phyloP scores from a whole-genome alignment of 1,284 basidiomycete genomes.

The Leucoagaricus sp. region DNA sequence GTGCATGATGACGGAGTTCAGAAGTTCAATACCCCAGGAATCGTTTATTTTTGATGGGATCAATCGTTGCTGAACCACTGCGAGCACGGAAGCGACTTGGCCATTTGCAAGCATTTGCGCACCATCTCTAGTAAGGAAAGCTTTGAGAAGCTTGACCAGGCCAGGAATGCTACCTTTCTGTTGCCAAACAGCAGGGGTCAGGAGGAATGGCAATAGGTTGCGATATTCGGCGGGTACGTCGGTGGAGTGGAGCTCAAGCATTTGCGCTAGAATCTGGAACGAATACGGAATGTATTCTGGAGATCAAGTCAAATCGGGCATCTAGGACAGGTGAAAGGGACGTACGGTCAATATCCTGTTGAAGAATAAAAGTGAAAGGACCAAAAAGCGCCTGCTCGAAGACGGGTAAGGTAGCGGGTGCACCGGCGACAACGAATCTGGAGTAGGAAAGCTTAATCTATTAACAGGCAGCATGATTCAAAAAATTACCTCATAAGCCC shows the following conservation, averaged over 20 bases:
- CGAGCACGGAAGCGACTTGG: slow-evolving; percentile 82
- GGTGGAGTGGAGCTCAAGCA: slow-evolving; percentile 81
- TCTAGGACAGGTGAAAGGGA: slow-evolving; percentile 16
- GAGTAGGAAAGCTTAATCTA: neutral
- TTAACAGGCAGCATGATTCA: slow-evolving; percentile 12
- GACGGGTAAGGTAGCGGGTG: slow-evolving; percentile 61
- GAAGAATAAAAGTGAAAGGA: slow-evolving; percentile 87
- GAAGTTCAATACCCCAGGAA: slow-evolving; percentile 86
- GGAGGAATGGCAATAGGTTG: slow-evolving; percentile 78
- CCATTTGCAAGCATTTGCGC: slow-evolving; percentile 69
- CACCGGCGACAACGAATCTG: slow-evolving; percentile 81
- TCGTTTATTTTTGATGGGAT: slow-evolving; percentile 91
- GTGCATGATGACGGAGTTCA: slow-evolving; percentile 77
- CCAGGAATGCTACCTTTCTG: slow-evolving; percentile 96
- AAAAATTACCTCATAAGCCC: slow-evolving; percentile 76
- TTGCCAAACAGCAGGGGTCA: slow-evolving; percentile 90
- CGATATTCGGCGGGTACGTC: slow-evolving; percentile 80
- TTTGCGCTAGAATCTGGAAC: slow-evolving; percentile 96
- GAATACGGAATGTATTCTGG: slow-evolving; percentile 96
- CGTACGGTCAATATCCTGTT: slow-evolving; percentile 90
- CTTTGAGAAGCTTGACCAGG: slow-evolving; percentile 85
- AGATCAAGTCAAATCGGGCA: neutral
- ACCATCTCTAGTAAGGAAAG: slow-evolving; percentile 79
- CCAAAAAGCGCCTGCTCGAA: slow-evolving; percentile 88
- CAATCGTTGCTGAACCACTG: slow-evolving; percentile 89